These are phyloP conservation scores for Adansonia digitata DNA, from an alignment of 345 rosid species.

Conservation along the genomic window DNA sequence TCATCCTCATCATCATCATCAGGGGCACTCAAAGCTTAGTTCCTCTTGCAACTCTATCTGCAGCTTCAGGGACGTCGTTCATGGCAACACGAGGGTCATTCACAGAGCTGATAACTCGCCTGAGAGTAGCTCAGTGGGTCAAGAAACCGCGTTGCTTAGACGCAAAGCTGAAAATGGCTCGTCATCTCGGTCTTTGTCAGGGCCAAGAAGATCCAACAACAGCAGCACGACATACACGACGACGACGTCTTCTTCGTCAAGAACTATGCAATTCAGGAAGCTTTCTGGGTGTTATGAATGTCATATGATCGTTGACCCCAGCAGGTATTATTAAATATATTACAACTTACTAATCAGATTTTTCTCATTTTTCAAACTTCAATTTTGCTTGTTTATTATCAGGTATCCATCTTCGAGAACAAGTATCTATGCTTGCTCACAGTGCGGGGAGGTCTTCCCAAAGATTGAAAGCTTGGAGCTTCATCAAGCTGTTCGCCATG, in stretches of 20 bases:
- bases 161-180: conserved; percentile 44
- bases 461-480: conserved; percentile 91
- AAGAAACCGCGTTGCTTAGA: conserved; percentile 54
- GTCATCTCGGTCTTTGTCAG: conserved; percentile 44
- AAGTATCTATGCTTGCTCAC: conserved; percentile 68
- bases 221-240: conserved; percentile 20
- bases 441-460: conserved; percentile 93
- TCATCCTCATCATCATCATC: conserved; percentile 18
- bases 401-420: conserved; percentile 76
- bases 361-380: neutral
- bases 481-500: conserved; percentile 97
- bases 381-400: neutral
- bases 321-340: conserved; percentile 48
- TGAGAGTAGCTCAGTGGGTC: conserved; percentile 59
- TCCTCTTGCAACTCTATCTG: conserved; percentile 92
- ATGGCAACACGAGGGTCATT: conserved; percentile 88
- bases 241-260: conserved; percentile 38
- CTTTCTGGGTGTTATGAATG: conserved; percentile 98
- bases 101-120: conserved; percentile 94
- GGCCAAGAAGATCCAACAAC: conserved; percentile 52
- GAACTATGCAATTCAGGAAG: conserved; percentile 88
- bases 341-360: neutral
- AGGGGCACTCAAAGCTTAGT: conserved; percentile 37
- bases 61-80: conserved; percentile 79
- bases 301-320: conserved; percentile 88